These are phyloP conservation scores for Sphagnum contortum DNA, from an alignment of 225 moss, liverwort and hornwort genomes.

Conservation along the genomic window DNA sequence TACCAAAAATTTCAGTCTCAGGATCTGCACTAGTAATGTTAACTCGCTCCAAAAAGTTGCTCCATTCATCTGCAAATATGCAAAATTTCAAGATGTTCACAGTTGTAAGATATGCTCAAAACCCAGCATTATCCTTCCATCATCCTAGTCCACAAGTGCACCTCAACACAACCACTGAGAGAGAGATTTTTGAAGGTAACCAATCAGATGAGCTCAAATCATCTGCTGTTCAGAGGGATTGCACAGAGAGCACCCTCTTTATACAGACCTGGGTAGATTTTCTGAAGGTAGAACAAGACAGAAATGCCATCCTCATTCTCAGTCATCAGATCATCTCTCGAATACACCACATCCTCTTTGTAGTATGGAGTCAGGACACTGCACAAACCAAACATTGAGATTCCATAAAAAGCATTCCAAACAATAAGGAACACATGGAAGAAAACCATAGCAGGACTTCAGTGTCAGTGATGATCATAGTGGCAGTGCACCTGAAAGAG, in stretches of 20 bases:
- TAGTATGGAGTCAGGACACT: slow-evolving; percentile 97
- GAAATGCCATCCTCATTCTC: slow-evolving; percentile 83
- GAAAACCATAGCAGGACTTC: no score
- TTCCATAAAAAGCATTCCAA: background rate
- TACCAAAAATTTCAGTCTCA: slow-evolving; percentile 57
- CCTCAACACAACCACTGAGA: no score
- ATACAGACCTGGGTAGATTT: slow-evolving; percentile 63
- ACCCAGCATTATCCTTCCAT: background rate
- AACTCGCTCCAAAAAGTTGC: slow-evolving; percentile 55
- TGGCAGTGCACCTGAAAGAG: slow-evolving; percentile 61
- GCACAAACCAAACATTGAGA: slow-evolving; percentile 22
- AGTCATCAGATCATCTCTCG: slow-evolving; percentile 38
- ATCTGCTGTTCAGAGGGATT: no score
- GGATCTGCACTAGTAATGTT: slow-evolving; percentile 30
- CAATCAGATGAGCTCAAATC: no score
- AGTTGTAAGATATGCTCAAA: background rate
- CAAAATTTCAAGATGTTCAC: background rate
- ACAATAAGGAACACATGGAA: no score
- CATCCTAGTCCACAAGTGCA: no score
- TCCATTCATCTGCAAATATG: slow-evolving; percentile 66
- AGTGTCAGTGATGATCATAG: no score
- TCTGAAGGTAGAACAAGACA: slow-evolving; percentile 70
- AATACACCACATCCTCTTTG: slow-evolving; percentile 75
- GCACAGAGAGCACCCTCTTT: no score
- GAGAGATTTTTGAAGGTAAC: no score